Evolutionary conservation across 2,329 filamentous ascomycete species (phyloP), one percentile per base, ranked within the genome.

Genomic region (Trichoderma brevicompactum): DNA sequence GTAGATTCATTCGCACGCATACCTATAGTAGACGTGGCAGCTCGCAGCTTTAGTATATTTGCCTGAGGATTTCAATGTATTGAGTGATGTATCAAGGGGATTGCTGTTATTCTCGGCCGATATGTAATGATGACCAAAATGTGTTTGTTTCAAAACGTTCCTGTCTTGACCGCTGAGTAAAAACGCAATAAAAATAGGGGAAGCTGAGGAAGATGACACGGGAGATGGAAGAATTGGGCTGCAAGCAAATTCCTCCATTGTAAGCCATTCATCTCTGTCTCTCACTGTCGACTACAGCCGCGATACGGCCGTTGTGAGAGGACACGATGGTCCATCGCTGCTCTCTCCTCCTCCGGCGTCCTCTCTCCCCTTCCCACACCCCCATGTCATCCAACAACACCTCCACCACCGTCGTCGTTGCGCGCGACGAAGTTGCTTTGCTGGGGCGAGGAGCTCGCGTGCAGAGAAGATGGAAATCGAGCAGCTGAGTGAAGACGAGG

Each of bases 401-500:
- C 75, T 86, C 84, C 0, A 85, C 75, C 0, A 79, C 78, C 77
- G 81, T 84, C 77, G 81, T 84, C 1, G 75, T 75, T 41, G 72
- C 76, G 44, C 67, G 66, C 7, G 72, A 69, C 12, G 43, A 23
- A 28, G 41, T 15, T 3, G 17, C 13, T 3, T 12, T 49, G 23
- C 66, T 69, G 1, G 54, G 38, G 6, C 55, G 65, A 2, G 83
- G 81, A 0, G 85, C 67, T 3, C 71, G 71, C 5, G 80, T 82
- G 66, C 82, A 80, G 2, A 88, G 75, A 5, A 89, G 68, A 66
- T 88, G 85, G 17, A 87, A 59, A 52, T 86, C 81, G 0, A 86
- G 75, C 48, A 87, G 77, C 72, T 85, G 82, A 6, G 80, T 70
- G 67, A 88, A 88, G 5, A 84, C 79, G 13, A 80, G 75, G 5